Conservation (phyloP, 31 red algal species). For the Endocladia muricata region DNA sequence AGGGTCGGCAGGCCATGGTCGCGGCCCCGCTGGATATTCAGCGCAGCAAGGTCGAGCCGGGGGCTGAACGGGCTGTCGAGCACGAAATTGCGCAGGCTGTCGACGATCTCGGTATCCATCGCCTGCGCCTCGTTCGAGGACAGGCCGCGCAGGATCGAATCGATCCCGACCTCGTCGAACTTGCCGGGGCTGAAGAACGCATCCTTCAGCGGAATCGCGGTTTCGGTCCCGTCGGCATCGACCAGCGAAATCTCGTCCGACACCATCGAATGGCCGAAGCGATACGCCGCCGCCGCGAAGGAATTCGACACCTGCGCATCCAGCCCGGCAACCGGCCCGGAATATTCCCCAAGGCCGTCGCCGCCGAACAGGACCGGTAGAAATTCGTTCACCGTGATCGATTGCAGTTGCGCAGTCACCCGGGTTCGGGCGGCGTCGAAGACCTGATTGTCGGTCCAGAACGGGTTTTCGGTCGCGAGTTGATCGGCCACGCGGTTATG, state of each 20-base stretch:
- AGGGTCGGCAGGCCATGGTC: slow-evolving; percentile 31
- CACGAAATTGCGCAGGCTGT: slow-evolving; percentile 31
- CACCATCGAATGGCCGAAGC: slow-evolving; percentile 68
- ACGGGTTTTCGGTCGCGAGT: background rate
- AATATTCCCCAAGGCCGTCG: slow-evolving; percentile 32
- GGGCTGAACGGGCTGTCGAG: slow-evolving; percentile 7
- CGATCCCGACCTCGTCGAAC: slow-evolving; percentile 28
- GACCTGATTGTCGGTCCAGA: slow-evolving; percentile 40
- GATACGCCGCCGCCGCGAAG: slow-evolving; percentile 56
- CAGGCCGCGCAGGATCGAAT: slow-evolving; percentile 32
- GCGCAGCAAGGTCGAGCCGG: slow-evolving; percentile 29
- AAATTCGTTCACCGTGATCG: slow-evolving; percentile 70
- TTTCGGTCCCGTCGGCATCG: slow-evolving; percentile 1
- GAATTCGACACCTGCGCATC: slow-evolving; percentile 52
- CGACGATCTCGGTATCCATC: slow-evolving; percentile 11
- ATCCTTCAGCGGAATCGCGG: slow-evolving; percentile 17
- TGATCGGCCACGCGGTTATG: slow-evolving; percentile 57
- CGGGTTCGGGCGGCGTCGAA: slow-evolving; percentile 56
- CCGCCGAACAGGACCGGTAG: slow-evolving; percentile 49
- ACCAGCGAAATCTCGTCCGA: slow-evolving; percentile 17
- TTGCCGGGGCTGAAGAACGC: slow-evolving; percentile 43
- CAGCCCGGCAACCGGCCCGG: slow-evolving; percentile 37
- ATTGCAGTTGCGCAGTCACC: slow-evolving; percentile 68
- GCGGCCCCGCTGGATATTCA: slow-evolving; percentile 44
- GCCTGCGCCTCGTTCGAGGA: slow-evolving; percentile 7